phyloP scores from a whole-genome alignment of 2,329 filamentous ascomycete species.

The Bipolaris bicolor region DNA sequence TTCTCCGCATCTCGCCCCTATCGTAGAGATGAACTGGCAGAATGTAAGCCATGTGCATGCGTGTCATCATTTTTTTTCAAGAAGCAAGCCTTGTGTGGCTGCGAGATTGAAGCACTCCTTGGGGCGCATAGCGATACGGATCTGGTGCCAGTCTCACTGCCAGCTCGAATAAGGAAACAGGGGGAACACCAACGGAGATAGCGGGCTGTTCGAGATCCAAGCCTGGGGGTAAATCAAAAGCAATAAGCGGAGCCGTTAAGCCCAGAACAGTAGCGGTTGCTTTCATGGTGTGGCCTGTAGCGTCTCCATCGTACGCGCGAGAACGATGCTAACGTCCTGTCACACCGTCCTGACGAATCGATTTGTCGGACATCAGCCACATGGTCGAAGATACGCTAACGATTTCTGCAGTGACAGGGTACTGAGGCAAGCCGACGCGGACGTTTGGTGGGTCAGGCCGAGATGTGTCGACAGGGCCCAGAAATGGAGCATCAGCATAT shows the following conservation, averaged over 20 bases:
- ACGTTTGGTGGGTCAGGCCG: conserved; percentile 36
- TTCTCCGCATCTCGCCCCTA: conserved; percentile 22
- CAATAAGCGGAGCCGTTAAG: conserved; percentile 12
- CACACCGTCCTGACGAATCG: conserved; percentile 32
- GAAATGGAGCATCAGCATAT: conserved; percentile 23
- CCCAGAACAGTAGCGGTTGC: conserved; percentile 6
- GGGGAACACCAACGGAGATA: conserved; percentile 1
- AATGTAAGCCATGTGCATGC: conserved; percentile 31
- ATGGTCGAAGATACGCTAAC: conserved; percentile 27
- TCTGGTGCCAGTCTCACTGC: neutral
- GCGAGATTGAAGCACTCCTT: conserved; percentile 31
- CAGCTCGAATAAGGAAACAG: conserved; percentile 5
- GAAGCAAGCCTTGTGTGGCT: conserved; percentile 28
- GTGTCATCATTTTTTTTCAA: conserved; percentile 37
- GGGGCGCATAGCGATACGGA: neutral
- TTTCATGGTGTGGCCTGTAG: conserved; percentile 22
- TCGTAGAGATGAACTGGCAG: conserved; percentile 40
- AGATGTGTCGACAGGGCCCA: conserved; percentile 23
- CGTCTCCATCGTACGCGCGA: conserved; percentile 22
- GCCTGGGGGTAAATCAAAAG: conserved; percentile 11
- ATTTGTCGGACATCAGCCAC: conserved; percentile 25
- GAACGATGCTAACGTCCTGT: conserved; percentile 25
- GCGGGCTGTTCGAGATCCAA: conserved; percentile 8
- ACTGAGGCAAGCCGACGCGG: conserved; percentile 37
- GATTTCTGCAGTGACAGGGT: conserved; percentile 27